Evolutionary conservation across 2,329 filamentous ascomycete species (phyloP).

Genomic region (Albifimbria verrucaria): DNA sequence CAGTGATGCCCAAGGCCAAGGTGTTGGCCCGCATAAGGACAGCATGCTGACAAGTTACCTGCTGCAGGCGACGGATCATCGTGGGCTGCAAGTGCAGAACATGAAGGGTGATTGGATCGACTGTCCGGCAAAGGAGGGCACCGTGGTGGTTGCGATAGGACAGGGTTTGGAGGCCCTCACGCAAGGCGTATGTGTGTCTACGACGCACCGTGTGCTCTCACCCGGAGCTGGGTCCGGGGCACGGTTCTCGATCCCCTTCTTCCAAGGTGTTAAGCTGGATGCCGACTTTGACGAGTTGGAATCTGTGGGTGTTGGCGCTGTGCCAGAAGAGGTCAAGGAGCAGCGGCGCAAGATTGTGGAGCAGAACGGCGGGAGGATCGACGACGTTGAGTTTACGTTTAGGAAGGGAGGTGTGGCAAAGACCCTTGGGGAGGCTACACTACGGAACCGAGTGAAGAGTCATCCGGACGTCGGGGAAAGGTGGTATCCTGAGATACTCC

Average conservation of each 20-base stretch:
- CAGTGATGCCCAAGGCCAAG: constrained; percentile 46
- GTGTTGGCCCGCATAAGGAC: constrained; percentile 79
- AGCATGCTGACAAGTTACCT: constrained; percentile 81
- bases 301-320: constrained; percentile 49
- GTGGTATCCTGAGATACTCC: constrained; percentile 68
- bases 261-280: constrained; percentile 80
- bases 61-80: constrained; percentile 73
- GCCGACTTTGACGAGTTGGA: constrained; percentile 76
- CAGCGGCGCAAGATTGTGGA: constrained; percentile 58
- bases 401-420: constrained; percentile 63
- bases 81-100: constrained; percentile 81
- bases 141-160: constrained; percentile 82
- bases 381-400: constrained; percentile 87
- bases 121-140: constrained; percentile 70
- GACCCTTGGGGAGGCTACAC: constrained; percentile 75
- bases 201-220: constrained; percentile 79
- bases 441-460: constrained; percentile 81
- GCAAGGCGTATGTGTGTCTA: constrained; percentile 75
- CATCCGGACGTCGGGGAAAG: constrained; percentile 83
- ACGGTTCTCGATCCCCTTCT: constrained; percentile 80
- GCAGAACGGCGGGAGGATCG: constrained; percentile 54
- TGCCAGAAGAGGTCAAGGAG: constrained; percentile 60
- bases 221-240: constrained; percentile 67
- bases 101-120: constrained; percentile 76
- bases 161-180: constrained; percentile 86